A percentile compares a stretch with the other conserved stretches of the same genome.
These are phyloP conservation scores for Conticribra guillardii DNA, from an alignment of 108 stramenopile genomes.

Conservation along the genomic window DNA sequence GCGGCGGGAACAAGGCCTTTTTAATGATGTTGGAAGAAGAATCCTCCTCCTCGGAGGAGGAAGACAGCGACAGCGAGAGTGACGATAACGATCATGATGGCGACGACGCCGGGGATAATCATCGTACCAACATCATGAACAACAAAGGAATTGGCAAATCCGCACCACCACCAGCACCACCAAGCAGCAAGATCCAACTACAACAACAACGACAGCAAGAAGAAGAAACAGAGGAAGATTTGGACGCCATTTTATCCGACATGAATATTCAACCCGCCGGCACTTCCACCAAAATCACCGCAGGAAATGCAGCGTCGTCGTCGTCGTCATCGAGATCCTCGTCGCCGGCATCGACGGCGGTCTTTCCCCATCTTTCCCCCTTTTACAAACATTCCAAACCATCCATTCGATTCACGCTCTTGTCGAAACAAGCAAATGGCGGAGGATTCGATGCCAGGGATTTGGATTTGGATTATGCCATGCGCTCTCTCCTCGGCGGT, in stretches of 20 bases:
- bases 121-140: slow-evolving; percentile 8
- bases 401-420: slow-evolving; percentile 18
- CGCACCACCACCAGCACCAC: slow-evolving; percentile 5
- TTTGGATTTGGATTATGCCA: slow-evolving; percentile 65
- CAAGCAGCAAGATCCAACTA: not conserved
- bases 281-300: not conserved
- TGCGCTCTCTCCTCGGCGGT: slow-evolving; percentile 61
- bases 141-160: slow-evolving; percentile 6
- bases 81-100: slow-evolving; percentile 13
- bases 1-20: not conserved
- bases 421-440: slow-evolving; percentile 15
- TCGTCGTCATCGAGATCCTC: not conserved
- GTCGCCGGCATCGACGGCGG: not conserved
- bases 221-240: slow-evolving; percentile 41
- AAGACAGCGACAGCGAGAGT: slow-evolving; percentile 45
- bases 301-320: too few species aligned
- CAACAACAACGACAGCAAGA: slow-evolving; percentile 8
- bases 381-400: not conserved
- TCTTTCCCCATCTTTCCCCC: not conserved
- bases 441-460: slow-evolving; percentile 54
- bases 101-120: not conserved
- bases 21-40: slow-evolving; percentile 13
- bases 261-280: slow-evolving; percentile 12
- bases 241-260: slow-evolving; percentile 48
- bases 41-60: slow-evolving; percentile 47